Percentiles rank a stretch among this genome's conserved stretches.
phyloP scores from a whole-genome alignment of 306 rosid species.

The Corylus heterophylla region DNA sequence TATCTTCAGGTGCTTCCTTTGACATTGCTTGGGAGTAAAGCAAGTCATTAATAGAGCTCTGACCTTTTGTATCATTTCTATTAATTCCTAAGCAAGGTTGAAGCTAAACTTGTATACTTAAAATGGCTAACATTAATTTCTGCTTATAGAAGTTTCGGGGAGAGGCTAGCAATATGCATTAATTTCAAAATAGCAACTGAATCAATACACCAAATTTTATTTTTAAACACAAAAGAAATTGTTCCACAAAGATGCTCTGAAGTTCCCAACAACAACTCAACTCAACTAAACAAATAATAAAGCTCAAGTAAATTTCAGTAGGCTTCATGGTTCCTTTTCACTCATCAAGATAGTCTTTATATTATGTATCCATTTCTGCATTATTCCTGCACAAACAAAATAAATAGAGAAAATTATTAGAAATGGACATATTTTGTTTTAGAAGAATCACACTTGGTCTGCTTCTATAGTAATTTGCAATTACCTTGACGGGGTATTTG shows the following conservation, averaged over 20 bases:
- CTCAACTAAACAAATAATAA: too few relatives aligned
- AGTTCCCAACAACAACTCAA: too few relatives aligned
- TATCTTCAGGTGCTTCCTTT: too few relatives aligned
- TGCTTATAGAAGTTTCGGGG: too few relatives aligned
- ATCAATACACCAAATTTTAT: neutral
- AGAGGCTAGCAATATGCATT: too few relatives aligned
- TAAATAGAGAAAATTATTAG: neutral
- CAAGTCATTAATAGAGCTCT: too few relatives aligned
- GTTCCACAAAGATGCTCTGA: too few relatives aligned
- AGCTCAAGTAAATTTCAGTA: too few relatives aligned
- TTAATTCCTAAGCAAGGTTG: too few relatives aligned
- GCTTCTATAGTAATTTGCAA: neutral
- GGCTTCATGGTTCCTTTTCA: neutral
- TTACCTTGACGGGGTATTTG: constrained; percentile 55
- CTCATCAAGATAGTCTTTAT: neutral
- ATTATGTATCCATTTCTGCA: neutral
- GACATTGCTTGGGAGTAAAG: too few relatives aligned
- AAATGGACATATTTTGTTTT: neutral
- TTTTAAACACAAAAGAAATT: neutral
- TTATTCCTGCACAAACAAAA: neutral
- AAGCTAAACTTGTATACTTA: neutral
- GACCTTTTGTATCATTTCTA: too few relatives aligned
- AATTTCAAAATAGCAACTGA: neutral
- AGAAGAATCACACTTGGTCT: neutral
- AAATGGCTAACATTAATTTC: neutral